These are phyloP conservation scores for Talaromyces sp. DNA, from an alignment of 2,329 filamentous ascomycete genomes.

Conservation along the genomic window DNA sequence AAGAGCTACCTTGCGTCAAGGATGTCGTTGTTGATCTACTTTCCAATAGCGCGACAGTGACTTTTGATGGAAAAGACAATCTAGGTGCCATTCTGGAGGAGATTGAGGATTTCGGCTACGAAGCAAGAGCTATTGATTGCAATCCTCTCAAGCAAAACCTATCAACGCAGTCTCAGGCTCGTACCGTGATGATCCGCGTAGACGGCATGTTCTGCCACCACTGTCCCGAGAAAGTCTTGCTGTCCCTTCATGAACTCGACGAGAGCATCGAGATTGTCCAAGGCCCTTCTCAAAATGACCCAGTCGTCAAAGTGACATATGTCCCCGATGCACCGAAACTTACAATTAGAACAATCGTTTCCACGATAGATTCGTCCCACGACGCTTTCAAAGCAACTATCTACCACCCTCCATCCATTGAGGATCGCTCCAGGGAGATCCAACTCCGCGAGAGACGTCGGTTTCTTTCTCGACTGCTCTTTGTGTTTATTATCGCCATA, in stretches of 20 bases:
- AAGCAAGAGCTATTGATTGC: conserved; percentile 52
- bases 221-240: conserved; percentile 51
- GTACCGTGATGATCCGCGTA: conserved; percentile 60
- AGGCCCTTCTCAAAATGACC: conserved; percentile 52
- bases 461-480: conserved; percentile 62
- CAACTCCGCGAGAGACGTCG: conserved; percentile 63
- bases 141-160: conserved; percentile 23
- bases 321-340: conserved; percentile 60
- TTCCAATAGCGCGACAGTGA: conserved; percentile 44
- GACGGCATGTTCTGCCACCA: conserved; percentile 71
- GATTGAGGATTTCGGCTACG: conserved; percentile 59
- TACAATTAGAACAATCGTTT: conserved; percentile 69
- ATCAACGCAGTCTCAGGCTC: conserved; percentile 26
- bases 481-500: conserved; percentile 65
- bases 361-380: conserved; percentile 61
- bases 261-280: conserved; percentile 32
- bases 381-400: conserved; percentile 61
- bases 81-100: conserved; percentile 40
- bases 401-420: conserved; percentile 74
- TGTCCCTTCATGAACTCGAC: conserved; percentile 36
- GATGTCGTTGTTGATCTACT: conserved; percentile 47
- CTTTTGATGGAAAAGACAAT: conserved; percentile 44
- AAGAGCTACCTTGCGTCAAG: conserved; percentile 41
- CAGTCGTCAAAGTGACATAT: conserved; percentile 67
- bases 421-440: conserved; percentile 71